phyloP scores from a whole-genome alignment of 768 basidiomycete genomes.

The Suillus subalutaceus region DNA sequence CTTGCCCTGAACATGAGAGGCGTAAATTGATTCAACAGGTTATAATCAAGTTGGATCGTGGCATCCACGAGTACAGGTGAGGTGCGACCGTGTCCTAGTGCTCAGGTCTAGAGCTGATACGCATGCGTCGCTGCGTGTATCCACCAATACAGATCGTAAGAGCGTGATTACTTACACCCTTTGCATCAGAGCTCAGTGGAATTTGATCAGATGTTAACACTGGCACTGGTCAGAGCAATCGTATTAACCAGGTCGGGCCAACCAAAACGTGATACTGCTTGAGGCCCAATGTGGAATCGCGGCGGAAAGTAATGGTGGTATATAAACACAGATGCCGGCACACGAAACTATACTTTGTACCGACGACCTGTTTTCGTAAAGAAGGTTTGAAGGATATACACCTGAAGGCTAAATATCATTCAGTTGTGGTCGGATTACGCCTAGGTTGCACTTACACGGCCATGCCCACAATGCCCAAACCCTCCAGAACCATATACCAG shows the following conservation, averaged over 20 bases:
- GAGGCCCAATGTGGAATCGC: neutral
- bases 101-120: neutral
- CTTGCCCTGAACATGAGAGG: neutral
- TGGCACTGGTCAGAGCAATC: neutral
- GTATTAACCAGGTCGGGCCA: neutral
- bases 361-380: constrained; percentile 91
- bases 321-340: neutral
- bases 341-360: constrained; percentile 72
- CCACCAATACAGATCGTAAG: neutral
- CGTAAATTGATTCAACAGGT: neutral
- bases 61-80: neutral
- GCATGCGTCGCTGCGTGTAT: neutral
- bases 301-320: neutral
- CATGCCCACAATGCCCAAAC: constrained; percentile 78
- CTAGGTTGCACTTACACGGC: constrained; percentile 65
- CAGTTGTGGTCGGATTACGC: constrained; percentile 9
- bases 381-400: constrained; percentile 93
- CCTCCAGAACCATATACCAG: constrained; percentile 91
- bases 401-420: constrained; percentile 64
- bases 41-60: neutral
- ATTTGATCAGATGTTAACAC: neutral
- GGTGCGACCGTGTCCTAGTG: neutral
- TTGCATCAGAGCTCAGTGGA: neutral
- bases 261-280: neutral
- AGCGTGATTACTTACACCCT: neutral